Conservation (phyloP, 2,329 filamentous ascomycete species). For the Purpureocillium lavendulum region DNA sequence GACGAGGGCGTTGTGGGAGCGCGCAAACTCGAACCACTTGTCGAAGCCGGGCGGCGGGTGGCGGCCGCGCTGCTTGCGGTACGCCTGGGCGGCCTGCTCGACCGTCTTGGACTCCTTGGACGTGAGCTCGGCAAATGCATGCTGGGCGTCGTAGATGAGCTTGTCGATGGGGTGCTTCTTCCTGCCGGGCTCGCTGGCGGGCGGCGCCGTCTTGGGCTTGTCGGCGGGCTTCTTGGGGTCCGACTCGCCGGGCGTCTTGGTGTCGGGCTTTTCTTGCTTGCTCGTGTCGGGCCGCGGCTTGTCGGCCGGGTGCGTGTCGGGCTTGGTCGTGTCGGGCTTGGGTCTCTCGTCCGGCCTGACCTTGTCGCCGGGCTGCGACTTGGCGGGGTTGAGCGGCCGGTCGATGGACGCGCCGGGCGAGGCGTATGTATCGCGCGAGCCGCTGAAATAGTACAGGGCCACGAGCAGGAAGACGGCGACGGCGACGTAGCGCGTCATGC, state of each 20-base stretch:
- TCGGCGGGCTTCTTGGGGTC: background rate
- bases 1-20: slow-evolving; percentile 41
- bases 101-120: slow-evolving; percentile 40
- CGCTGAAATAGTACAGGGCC: slow-evolving; percentile 19
- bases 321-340: too few relatives aligned
- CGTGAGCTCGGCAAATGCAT: slow-evolving; percentile 28
- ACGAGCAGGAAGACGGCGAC: slow-evolving; percentile 26
- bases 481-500: slow-evolving; percentile 32
- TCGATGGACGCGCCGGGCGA: background rate
- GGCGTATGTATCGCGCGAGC: slow-evolving; percentile 9
- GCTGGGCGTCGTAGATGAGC: slow-evolving; percentile 38
- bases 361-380: background rate
- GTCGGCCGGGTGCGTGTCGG: too few relatives aligned
- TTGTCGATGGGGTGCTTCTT: slow-evolving; percentile 41
- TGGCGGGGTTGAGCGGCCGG: background rate
- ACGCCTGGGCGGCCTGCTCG: slow-evolving; percentile 45
- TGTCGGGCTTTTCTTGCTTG: background rate
- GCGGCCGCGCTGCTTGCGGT: slow-evolving; percentile 48
- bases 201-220: slow-evolving; percentile 1
- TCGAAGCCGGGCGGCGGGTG: slow-evolving; percentile 57
- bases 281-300: too few relatives aligned
- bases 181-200: slow-evolving; percentile 1
- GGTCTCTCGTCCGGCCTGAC: too few relatives aligned
- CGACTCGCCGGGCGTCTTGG: too few relatives aligned
- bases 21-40: slow-evolving; percentile 50